Base-by-base conservation (phyloP, 2,329 filamentous ascomycete genomes). In the Malbranchea cinnamomea region DNA sequence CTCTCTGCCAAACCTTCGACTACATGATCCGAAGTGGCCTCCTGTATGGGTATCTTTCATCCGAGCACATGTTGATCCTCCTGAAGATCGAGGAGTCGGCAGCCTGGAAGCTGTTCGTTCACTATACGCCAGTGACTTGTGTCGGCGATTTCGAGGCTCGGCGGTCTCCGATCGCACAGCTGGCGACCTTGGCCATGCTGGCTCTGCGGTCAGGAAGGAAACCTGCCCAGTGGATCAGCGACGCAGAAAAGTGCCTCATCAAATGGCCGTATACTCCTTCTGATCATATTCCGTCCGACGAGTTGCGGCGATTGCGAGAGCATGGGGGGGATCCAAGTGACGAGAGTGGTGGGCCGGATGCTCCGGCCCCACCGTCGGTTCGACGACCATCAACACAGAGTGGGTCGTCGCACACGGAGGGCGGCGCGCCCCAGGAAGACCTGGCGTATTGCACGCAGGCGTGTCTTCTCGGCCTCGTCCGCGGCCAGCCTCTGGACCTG, bases 361-460 rank as follows among this genome's bases (percentile, higher is more conserved):
- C n/a, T n/a, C n/a, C n/a, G n/a, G n/a, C n/a, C n/a, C n/a, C n/a
- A n/a, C n/a, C n/a, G n/a, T n/a, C n/a, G n/a, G n/a, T n/a, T n/a
- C n/a, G n/a, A n/a, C n/a, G n/a, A n/a, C n/a, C n/a, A n/a, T n/a
- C n/a, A n/a, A 18, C 9, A 18, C 5, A 7, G 19, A 12, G 9
- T 19, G n/a, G 16, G n/a, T 3, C 19, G n/a, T 13, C 4, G 16
- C 19, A 21, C 4, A 16, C 19, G 12, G 16, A 29, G 22, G 18
- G 5, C 12, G 10, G 9, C n/a, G 22, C 16, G 11, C 12, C 15
- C 8, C 27, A 21, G 11, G 16, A 19, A 17, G 18, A 14, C 18
- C 16, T 29, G n/a, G 13, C 14, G 35, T 48, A 44, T 34, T 49
- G 42, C 30, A 48, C 42, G n/a, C 39, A 48, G 27, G 23, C 29